Evolutionary conservation across 257 asterid genomes (phyloP).

Genomic region (Osmanthus fragrans): DNA sequence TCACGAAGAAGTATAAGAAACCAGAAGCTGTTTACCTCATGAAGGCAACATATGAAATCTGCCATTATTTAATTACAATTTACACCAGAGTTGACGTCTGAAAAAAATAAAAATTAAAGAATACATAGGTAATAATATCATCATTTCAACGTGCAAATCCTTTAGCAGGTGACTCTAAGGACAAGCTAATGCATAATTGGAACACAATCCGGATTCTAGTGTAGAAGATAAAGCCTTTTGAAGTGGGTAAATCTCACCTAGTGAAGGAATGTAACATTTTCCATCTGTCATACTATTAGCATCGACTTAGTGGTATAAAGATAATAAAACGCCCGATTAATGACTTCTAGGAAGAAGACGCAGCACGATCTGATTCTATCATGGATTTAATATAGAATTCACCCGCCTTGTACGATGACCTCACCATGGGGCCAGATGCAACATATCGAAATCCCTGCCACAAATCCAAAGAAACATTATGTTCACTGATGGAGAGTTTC

Average conservation of each 20-base stretch:
- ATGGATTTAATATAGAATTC: slow-evolving; percentile 93
- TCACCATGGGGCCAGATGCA: slow-evolving; percentile 98
- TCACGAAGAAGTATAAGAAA: not conserved
- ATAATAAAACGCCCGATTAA: slow-evolving; percentile 20
- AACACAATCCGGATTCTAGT: not conserved
- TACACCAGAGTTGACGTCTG: not conserved
- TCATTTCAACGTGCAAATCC: not conserved
- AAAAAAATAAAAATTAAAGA: not conserved
- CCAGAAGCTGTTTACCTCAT: not conserved
- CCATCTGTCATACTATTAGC: not conserved
- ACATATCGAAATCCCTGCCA: slow-evolving; percentile 96
- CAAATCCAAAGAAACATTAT: slow-evolving; percentile 22
- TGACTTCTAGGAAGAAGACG: slow-evolving; percentile 46
- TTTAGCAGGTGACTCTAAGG: not conserved
- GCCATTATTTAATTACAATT: not conserved
- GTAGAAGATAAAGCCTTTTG: not conserved
- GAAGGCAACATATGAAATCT: not conserved
- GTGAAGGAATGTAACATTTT: not conserved
- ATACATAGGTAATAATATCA: not conserved
- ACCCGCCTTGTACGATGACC: slow-evolving; percentile 98
- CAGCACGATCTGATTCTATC: slow-evolving; percentile 88
- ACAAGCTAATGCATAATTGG: not conserved
- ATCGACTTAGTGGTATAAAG: not conserved
- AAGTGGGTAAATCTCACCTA: not conserved
- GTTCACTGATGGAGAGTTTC: not conserved